These are phyloP conservation scores for Dorcoceras hygrometricum DNA, from an alignment of 257 asterid genomes.

Conservation along the genomic window DNA sequence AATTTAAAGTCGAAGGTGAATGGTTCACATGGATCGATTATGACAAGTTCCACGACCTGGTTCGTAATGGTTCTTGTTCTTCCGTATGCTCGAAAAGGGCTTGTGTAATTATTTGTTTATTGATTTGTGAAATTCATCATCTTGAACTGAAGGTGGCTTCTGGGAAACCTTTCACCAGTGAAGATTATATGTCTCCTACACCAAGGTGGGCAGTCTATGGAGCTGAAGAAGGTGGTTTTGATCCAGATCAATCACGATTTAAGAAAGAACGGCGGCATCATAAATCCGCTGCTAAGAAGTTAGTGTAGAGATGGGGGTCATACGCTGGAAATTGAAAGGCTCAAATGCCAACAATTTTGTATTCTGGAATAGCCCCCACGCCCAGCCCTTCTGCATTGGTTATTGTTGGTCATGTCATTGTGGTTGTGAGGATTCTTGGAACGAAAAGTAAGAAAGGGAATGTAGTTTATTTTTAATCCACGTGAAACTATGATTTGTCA, in stretches of 20 bases:
- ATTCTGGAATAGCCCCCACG: neutral
- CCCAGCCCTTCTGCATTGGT: neutral
- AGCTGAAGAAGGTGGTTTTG: constrained; percentile 97
- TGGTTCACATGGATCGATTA: constrained; percentile 98
- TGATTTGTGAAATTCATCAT: constrained; percentile 10
- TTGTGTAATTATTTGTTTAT: neutral
- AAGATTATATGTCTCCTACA: constrained; percentile 87
- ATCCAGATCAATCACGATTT: constrained; percentile 75
- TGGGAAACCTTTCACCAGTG: constrained; percentile 66
- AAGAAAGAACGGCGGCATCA: constrained; percentile 82
- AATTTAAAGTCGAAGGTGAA: constrained; percentile 73
- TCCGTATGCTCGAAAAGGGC: neutral
- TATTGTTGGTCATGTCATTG: neutral
- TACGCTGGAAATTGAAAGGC: neutral
- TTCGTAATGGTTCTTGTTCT: constrained; percentile 28
- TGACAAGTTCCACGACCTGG: constrained; percentile 94
- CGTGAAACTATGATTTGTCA: too few relatives aligned
- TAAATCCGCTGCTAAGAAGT: constrained; percentile 32
- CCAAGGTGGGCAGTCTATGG: constrained; percentile 98
- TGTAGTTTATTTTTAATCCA: neutral
- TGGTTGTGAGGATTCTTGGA: neutral
- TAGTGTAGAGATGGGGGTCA: constrained; percentile 17
- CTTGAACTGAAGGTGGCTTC: constrained; percentile 56
- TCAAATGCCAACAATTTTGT: constrained; percentile 27
- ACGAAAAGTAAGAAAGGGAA: neutral